These are phyloP conservation scores for Thermochaetoides dissita DNA, from an alignment of 2,329 filamentous ascomycete genomes.

Conservation along the genomic window DNA sequence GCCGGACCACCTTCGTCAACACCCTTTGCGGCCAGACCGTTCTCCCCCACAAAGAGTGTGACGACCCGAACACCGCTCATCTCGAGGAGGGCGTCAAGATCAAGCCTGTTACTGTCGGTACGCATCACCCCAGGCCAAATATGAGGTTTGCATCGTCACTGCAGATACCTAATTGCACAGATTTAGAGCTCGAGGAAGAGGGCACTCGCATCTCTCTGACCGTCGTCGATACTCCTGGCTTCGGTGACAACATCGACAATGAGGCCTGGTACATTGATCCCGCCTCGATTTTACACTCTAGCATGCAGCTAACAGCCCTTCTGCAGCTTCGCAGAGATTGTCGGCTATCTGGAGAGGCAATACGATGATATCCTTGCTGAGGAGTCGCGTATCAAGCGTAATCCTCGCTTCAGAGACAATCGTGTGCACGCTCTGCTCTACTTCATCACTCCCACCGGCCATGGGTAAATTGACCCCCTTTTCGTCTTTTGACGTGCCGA, in stretches of 20 bases:
- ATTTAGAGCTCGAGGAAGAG: slow-evolving; percentile 93
- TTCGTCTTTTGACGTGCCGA: slow-evolving; percentile 5
- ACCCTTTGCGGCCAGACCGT: slow-evolving; percentile 94
- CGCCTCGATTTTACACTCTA: background rate
- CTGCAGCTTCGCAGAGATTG: slow-evolving; percentile 84
- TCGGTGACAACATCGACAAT: slow-evolving; percentile 98
- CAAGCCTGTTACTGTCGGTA: slow-evolving; percentile 95
- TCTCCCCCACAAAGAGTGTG: slow-evolving; percentile 78
- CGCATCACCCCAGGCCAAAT: slow-evolving; percentile 22
- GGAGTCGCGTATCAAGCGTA: slow-evolving; percentile 99
- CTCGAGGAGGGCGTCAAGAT: slow-evolving; percentile 96
- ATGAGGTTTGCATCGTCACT: background rate
- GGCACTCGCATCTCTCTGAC: slow-evolving; percentile 95
- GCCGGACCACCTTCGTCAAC: slow-evolving; percentile 98
- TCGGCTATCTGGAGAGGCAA: slow-evolving; percentile 96
- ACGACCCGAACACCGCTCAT: slow-evolving; percentile 78
- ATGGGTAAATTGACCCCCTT: slow-evolving; percentile 49
- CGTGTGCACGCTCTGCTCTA: slow-evolving; percentile 96
- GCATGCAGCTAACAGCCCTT: slow-evolving; percentile 8
- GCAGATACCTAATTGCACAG: slow-evolving; percentile 27
- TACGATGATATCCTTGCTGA: slow-evolving; percentile 98
- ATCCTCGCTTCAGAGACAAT: slow-evolving; percentile 98
- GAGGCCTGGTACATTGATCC: slow-evolving; percentile 63
- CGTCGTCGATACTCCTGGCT: slow-evolving; percentile 95
- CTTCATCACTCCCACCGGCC: slow-evolving; percentile 97